These are phyloP conservation scores for Fistulifera pelliculosa DNA, from an alignment of 108 stramenopile genomes.

Conservation along the genomic window DNA sequence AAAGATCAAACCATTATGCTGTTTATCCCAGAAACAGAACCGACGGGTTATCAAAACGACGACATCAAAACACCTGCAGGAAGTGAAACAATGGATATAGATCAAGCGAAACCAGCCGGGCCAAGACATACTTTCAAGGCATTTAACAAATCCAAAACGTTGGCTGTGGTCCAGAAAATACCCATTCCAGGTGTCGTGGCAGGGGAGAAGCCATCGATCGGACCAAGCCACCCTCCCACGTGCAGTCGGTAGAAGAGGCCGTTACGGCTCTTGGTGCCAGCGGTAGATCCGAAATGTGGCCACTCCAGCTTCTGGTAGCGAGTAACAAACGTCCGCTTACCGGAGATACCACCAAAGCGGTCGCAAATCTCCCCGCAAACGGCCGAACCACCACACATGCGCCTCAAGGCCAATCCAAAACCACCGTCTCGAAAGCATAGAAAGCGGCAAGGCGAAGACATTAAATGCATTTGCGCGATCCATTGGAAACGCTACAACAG, in stretches of 20 bases:
- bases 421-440: too few relatives aligned
- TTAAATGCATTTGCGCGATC: too few relatives aligned
- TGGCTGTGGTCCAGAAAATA: conserved; percentile 28
- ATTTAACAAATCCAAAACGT: conserved; percentile 18
- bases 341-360: too few relatives aligned
- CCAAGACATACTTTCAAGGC: conserved; percentile 11
- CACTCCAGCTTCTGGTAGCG: conserved; percentile 51
- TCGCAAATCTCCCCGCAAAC: too few relatives aligned
- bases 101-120: neutral
- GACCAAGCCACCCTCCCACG: conserved; percentile 59
- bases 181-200: conserved; percentile 42
- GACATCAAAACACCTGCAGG: neutral
- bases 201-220: conserved; percentile 24
- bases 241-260: conserved; percentile 54
- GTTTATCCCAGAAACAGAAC: neutral
- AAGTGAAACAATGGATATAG: neutral
- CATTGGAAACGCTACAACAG: too few relatives aligned
- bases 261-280: conserved; percentile 31
- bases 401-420: too few relatives aligned
- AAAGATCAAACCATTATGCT: neutral
- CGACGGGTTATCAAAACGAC: neutral
- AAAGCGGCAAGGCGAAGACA: too few relatives aligned
- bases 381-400: too few relatives aligned
- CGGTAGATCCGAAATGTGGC: conserved; percentile 70
- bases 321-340: too few relatives aligned